Conservation (phyloP, 352 stramenopile species). For the Pythium angustatum region DNA sequence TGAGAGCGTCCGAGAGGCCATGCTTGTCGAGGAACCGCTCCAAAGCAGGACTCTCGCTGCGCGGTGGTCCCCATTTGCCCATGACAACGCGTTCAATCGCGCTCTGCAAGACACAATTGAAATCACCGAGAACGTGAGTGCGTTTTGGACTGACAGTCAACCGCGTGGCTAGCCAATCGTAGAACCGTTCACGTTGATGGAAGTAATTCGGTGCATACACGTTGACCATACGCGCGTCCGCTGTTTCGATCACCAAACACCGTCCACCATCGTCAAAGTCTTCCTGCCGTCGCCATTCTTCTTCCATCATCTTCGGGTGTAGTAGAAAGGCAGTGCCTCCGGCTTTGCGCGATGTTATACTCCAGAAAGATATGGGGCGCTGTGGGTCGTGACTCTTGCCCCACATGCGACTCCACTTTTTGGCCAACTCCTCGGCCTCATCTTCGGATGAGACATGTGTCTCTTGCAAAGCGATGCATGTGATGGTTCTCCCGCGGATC, state of each 20-base stretch:
- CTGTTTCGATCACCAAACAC: not conserved
- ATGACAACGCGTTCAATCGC: not conserved
- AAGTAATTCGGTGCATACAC: too few species aligned
- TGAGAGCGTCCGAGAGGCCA: not conserved
- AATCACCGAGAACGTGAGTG: not conserved
- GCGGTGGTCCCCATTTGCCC: not conserved
- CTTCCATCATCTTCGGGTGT: not conserved
- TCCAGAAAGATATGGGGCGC: not conserved
- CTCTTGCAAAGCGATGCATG: not conserved
- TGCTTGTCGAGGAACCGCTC: not conserved
- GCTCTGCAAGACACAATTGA: not conserved
- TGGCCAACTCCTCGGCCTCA: not conserved
- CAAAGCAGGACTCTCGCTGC: not conserved
- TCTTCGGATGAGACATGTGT: not conserved
- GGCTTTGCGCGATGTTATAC: not conserved
- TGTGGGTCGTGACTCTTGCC: not conserved
- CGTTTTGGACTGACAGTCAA: not conserved
- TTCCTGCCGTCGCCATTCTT: not conserved
- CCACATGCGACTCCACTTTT: not conserved
- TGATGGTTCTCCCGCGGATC: not conserved
- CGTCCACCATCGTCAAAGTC: not conserved
- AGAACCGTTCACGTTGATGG: constrained; percentile 5
- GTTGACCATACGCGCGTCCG: too few species aligned
- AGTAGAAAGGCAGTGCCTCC: not conserved
- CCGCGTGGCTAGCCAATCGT: not conserved